Percentiles rank a stretch among this genome's conserved stretches.
phyloP scores from a whole-genome alignment of 2,329 filamentous ascomycete species.

The Aspergillus flavus region DNA sequence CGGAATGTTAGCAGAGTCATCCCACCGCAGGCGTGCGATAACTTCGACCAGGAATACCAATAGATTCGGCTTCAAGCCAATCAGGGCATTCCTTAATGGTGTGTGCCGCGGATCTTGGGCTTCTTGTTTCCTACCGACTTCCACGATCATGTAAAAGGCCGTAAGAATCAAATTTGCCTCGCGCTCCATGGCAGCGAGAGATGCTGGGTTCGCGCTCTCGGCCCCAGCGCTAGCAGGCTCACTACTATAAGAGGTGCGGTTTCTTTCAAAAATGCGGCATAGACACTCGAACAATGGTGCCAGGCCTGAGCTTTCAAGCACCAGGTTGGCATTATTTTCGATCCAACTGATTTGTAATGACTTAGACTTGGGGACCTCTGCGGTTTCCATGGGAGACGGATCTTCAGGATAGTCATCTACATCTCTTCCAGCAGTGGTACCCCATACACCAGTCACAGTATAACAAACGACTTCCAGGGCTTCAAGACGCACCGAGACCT shows the following conservation, averaged over 20 bases:
- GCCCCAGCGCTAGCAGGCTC: constrained; percentile 31
- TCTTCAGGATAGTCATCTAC: constrained; percentile 34
- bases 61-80: constrained; percentile 66
- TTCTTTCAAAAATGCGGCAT: constrained; percentile 42
- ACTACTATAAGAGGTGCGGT: constrained; percentile 26
- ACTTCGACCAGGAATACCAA: constrained; percentile 72
- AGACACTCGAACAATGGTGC: constrained; percentile 41
- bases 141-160: constrained; percentile 45
- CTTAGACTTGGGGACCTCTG: constrained; percentile 50
- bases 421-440: constrained; percentile 60
- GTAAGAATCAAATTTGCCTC: constrained; percentile 48
- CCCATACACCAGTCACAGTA: constrained; percentile 70
- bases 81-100: constrained; percentile 41
- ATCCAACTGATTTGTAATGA: constrained; percentile 53
- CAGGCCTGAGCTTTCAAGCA: constrained; percentile 41
- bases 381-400: constrained; percentile 38
- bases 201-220: constrained; percentile 36
- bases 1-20: constrained; percentile 55
- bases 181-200: constrained; percentile 40
- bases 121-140: constrained; percentile 44
- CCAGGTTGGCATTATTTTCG: constrained; percentile 42
- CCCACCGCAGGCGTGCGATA: constrained; percentile 71
- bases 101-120: constrained; percentile 25
- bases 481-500: constrained; percentile 47
- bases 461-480: constrained; percentile 52